Evolutionary conservation across 1,284 basidiomycete genomes (phyloP).

Genomic region (Clitocybe nebularis): DNA sequence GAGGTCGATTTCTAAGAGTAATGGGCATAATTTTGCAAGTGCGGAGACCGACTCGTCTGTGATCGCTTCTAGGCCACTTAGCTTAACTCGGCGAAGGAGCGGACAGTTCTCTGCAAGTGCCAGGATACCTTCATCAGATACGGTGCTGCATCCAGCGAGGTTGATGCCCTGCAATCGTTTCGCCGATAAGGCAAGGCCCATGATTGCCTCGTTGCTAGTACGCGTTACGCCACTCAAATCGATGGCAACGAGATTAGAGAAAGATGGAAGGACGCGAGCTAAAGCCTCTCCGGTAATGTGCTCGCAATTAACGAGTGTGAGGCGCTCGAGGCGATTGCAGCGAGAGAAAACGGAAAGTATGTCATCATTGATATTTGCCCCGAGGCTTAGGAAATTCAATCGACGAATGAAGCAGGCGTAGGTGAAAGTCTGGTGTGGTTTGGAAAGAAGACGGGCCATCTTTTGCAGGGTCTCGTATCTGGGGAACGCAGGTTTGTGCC

Average conservation of each 20-base stretch:
- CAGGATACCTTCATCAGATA: constrained; percentile 78
- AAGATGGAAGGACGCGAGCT: constrained; percentile 62
- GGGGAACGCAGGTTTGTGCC: constrained; percentile 86
- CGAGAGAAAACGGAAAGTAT: constrained; percentile 71
- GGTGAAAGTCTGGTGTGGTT: constrained; percentile 72
- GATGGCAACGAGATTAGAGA: constrained; percentile 81
- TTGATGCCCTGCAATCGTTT: constrained; percentile 90
- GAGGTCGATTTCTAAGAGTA: constrained; percentile 93
- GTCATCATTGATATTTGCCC: constrained; percentile 72
- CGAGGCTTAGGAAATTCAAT: constrained; percentile 83
- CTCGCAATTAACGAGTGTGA: constrained; percentile 86
- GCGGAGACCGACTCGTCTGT: constrained; percentile 80
- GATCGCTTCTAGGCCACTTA: constrained; percentile 72
- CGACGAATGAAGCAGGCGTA: constrained; percentile 89
- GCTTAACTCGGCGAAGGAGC: constrained; percentile 84
- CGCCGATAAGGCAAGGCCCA: constrained; percentile 68
- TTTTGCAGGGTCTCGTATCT: constrained; percentile 72
- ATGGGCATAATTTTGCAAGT: constrained; percentile 79
- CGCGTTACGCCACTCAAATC: constrained; percentile 79
- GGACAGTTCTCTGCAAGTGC: constrained; percentile 76
- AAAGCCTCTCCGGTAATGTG: constrained; percentile 71
- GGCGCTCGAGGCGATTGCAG: constrained; percentile 85
- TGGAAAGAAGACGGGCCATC: constrained; percentile 67
- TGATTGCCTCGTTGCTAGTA: constrained; percentile 69
- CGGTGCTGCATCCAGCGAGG: constrained; percentile 77